Conservation (phyloP, 73 alveolate genomes). For the Paramecium primaurelia region DNA sequence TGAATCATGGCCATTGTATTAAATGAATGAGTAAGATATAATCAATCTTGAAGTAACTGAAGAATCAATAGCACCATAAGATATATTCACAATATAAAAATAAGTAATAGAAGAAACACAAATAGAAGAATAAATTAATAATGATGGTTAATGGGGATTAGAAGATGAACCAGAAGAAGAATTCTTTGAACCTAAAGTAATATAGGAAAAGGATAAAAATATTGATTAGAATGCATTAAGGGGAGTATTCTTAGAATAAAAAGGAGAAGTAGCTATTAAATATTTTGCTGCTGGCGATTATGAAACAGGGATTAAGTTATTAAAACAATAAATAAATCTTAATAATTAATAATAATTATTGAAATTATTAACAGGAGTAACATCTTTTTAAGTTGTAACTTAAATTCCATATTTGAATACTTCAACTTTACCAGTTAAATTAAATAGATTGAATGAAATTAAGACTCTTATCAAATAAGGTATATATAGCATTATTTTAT, state of each 20-base stretch:
- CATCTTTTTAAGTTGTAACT: background rate
- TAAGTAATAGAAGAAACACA: background rate
- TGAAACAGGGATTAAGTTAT: background rate
- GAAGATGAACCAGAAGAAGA: slow-evolving; percentile 27
- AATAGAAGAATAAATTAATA: slow-evolving; percentile 27
- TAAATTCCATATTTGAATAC: background rate
- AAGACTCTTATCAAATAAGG: background rate
- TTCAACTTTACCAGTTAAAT: background rate
- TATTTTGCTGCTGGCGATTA: background rate
- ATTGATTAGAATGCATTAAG: background rate
- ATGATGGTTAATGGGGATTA: slow-evolving; percentile 36
- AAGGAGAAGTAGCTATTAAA: background rate
- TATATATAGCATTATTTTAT: background rate
- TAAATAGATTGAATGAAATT: background rate
- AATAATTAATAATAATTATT: background rate
- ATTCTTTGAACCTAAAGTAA: background rate
- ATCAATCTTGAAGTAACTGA: background rate
- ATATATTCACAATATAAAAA: background rate
- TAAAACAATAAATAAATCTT: background rate
- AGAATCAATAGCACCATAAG: background rate
- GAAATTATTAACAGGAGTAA: background rate
- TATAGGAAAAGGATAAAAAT: background rate
- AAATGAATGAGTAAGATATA: background rate
- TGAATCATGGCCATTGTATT: slow-evolving; percentile 9
- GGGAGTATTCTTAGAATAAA: background rate